Evolutionary conservation across 202 grass and related monocot species (phyloP).

Genomic region (Bolboschoenoplectus hybrid): DNA sequence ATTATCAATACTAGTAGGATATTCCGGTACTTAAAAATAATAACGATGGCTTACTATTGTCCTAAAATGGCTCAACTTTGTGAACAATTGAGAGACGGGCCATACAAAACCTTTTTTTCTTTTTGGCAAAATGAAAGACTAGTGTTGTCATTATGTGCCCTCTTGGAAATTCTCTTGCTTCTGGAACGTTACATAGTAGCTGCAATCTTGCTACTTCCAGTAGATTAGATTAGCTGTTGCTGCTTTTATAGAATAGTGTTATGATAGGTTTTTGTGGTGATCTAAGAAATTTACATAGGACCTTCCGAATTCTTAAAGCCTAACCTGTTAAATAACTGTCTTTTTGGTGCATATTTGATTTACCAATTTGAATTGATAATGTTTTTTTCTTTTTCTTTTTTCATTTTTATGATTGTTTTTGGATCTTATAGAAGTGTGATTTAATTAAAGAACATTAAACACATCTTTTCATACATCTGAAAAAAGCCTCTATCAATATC

Average conservation of each 20-base stretch:
- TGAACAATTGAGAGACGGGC: not conserved
- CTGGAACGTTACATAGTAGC: not conserved
- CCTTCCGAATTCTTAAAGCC: not conserved
- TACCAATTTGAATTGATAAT: not conserved
- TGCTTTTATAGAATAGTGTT: not conserved
- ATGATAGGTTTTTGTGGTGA: not conserved
- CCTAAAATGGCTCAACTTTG: not conserved
- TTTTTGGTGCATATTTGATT: not conserved
- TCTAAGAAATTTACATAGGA: not conserved
- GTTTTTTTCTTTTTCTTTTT: not conserved
- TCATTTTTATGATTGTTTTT: not conserved
- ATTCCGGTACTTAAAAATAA: too few species aligned
- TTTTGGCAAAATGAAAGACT: not conserved
- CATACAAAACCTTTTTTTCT: too few species aligned
- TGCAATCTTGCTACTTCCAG: not conserved
- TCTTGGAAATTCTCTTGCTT: not conserved
- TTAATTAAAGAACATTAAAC: not conserved
- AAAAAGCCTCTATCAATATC: not conserved
- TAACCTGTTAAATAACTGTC: not conserved
- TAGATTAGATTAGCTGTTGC: not conserved
- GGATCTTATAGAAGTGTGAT: not conserved
- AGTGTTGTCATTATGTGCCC: not conserved
- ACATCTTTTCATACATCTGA: not conserved
- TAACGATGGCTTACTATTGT: too few species aligned
- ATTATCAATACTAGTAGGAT: not conserved